These are phyloP conservation scores for Astraeus odoratus DNA, from an alignment of 768 basidiomycete species.

Conservation along the genomic window DNA sequence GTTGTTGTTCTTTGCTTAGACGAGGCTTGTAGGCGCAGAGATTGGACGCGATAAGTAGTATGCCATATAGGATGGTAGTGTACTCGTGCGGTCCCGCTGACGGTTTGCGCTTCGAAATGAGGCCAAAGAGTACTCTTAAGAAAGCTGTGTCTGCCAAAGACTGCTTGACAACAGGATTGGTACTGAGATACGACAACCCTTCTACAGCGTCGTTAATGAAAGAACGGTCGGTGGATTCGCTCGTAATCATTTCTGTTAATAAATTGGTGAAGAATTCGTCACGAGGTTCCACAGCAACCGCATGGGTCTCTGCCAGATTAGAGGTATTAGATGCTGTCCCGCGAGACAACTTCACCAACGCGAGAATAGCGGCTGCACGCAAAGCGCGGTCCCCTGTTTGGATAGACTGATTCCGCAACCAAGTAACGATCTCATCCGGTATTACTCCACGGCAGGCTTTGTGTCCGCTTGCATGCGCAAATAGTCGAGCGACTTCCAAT, in stretches of 20 bases:
- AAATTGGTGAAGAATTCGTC: conserved; percentile 43
- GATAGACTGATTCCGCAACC: conserved; percentile 59
- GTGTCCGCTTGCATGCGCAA: conserved; percentile 72
- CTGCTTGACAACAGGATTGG: conserved; percentile 57
- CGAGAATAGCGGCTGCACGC: conserved; percentile 60
- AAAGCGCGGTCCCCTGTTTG: conserved; percentile 39
- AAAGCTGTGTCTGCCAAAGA: conserved; percentile 50
- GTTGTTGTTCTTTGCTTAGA: conserved; percentile 73
- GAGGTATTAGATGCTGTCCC: conserved; percentile 42
- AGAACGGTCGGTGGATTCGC: conserved; percentile 29
- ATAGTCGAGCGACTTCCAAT: conserved; percentile 60
- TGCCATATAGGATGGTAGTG: conserved; percentile 65
- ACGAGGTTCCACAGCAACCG: conserved; percentile 14
- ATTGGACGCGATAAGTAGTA: conserved; percentile 70
- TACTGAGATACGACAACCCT: conserved; percentile 78
- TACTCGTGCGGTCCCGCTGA: conserved; percentile 25
- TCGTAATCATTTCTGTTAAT: conserved; percentile 52
- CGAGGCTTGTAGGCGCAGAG: conserved; percentile 63
- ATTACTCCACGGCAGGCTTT: conserved; percentile 63
- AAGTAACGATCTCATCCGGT: conserved; percentile 46
- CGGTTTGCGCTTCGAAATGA: conserved; percentile 47
- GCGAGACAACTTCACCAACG: conserved; percentile 71
- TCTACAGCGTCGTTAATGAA: conserved; percentile 66
- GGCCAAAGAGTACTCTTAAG: conserved; percentile 48
- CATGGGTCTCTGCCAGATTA: conserved; percentile 5